Conservation (phyloP, 2,329 filamentous ascomycete genomes). For the Didymosphaeria variabile region DNA sequence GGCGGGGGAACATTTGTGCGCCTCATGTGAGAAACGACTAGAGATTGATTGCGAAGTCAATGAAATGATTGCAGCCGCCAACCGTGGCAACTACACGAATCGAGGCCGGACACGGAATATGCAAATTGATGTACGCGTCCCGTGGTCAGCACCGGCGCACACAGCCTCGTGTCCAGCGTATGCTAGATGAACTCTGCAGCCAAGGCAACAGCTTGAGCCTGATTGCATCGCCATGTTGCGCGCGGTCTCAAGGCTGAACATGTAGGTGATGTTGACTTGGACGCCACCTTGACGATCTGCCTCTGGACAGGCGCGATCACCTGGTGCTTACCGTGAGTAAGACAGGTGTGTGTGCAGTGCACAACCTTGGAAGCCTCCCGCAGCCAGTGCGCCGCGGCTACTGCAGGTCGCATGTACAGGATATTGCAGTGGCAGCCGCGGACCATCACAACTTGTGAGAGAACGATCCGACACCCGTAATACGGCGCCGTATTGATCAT, state of each 20-base stretch:
- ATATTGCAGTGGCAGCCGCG: constrained; percentile 11
- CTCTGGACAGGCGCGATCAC: background rate
- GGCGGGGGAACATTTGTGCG: background rate
- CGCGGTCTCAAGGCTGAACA: background rate
- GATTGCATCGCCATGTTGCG: background rate
- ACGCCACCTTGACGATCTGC: background rate
- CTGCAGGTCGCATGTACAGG: background rate
- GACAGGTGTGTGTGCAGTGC: background rate
- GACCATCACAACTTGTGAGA: background rate
- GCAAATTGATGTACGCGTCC: constrained; percentile 3
- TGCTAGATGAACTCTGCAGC: background rate
- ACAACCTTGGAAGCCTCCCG: constrained; percentile 2
- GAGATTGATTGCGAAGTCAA: background rate
- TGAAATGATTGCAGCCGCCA: background rate
- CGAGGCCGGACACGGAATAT: background rate
- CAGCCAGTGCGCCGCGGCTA: constrained; percentile 1
- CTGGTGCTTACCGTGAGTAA: constrained; percentile 6
- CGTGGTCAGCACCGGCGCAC: background rate
- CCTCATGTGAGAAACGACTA: background rate
- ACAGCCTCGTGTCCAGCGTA: constrained; percentile 4
- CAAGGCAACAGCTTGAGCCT: constrained; percentile 1
- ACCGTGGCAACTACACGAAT: constrained; percentile 2
- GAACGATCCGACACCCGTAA: background rate
- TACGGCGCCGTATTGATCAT: constrained; percentile 3
- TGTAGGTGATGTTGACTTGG: constrained; percentile 1